These are phyloP conservation scores for Cnidoscolus chayamansa DNA, from an alignment of 441 rosid species.

Conservation along the genomic window DNA sequence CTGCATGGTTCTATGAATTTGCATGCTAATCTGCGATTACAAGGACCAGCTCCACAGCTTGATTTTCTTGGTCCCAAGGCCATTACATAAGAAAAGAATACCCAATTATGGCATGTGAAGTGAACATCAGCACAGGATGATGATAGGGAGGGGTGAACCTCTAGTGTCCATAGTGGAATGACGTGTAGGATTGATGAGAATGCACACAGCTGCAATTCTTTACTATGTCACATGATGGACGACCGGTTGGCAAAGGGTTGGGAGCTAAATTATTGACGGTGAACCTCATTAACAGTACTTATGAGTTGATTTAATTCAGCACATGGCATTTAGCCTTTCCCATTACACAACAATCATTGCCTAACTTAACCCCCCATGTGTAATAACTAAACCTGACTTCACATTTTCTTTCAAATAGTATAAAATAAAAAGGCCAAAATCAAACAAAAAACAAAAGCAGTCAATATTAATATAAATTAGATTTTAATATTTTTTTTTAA, in stretches of 20 bases:
- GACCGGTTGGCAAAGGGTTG: background rate
- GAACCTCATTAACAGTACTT: background rate
- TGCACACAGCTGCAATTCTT: slow-evolving; percentile 18
- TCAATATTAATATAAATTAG: background rate
- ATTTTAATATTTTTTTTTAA: no score
- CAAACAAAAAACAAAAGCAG: slow-evolving; percentile 10
- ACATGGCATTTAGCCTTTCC: background rate
- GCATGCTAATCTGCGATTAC: slow-evolving; percentile 10
- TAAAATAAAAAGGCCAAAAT: slow-evolving; percentile 11
- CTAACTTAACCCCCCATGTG: background rate
- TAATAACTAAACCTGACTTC: no score
- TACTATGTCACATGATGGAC: slow-evolving; percentile 3
- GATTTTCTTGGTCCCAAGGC: background rate
- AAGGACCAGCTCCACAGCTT: background rate
- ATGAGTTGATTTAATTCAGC: background rate
- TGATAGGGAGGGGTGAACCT: background rate
- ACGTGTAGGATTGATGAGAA: slow-evolving; percentile 6
- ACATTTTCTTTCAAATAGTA: background rate
- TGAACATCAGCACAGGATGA: background rate
- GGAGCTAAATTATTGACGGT: background rate
- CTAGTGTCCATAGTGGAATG: background rate
- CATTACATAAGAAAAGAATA: background rate
- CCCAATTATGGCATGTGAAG: no score
- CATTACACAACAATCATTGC: background rate
- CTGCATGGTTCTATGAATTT: background rate